Evolutionary conservation across 306 rosid genomes (phyloP), one percentile per base, ranked within the genome.

Genomic region (Cucumis cinereus): DNA sequence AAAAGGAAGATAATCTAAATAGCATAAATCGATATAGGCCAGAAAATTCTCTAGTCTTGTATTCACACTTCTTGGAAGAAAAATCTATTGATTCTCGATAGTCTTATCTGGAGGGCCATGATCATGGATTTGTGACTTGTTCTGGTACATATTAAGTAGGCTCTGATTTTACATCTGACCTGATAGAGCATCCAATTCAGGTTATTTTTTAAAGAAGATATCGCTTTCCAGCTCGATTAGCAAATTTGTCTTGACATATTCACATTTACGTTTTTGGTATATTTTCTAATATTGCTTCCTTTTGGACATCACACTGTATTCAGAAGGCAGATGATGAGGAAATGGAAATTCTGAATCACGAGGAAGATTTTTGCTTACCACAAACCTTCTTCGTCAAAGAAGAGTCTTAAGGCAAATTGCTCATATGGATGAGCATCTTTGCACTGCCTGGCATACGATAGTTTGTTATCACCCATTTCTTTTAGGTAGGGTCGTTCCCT

Each of bases 251-350:
- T 35, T 8, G 12, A n/a, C 26, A n/a, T 64, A 36, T 64, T 8
- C 6, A 30, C 2, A 16, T 62, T 30, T 62, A 6, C 13, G 9
- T 33, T 59, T 62, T 16, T 30, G 3, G 35, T 55, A 8, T 24
- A 23, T 74, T 26, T 74, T 35, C 72, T 54, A 54, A 74, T 36
- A 56, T 76, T 60, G 28, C 79, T 40, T 59, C n/a, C 22, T 62
- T 82, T 59, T 67, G 16, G 61, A 41, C 71, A 47, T 30, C 50
- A 36, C 36, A 17, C 63, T 53, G 36, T 24, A 56, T 79, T 67
- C 88, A 95, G 99, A 95, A 95, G 85, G 79, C 99, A 66, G 97
- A 95, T 8, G 99, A 95, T 1, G 99, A 95, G 30, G 98, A 95
- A 59, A 67, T 73, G 35, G 98, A 92, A 20, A 53, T 90, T 80